Conservation (phyloP, 106 monocot species). For the Phalaenopsis equestris region DNA sequence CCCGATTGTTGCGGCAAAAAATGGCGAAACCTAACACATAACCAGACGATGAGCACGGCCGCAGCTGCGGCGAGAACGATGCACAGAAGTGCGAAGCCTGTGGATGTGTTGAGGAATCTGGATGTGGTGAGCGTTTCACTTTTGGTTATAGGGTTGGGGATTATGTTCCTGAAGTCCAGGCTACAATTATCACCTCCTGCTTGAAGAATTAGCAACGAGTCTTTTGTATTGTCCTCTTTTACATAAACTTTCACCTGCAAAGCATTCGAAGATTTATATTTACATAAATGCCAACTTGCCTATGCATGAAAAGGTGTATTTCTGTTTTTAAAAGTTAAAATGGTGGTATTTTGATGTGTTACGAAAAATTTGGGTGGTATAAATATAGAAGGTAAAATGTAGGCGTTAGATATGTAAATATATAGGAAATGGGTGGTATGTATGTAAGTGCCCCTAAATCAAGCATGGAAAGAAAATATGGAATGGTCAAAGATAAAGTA, state of each 20-base stretch:
- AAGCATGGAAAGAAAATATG: not conserved
- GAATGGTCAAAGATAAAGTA: not conserved
- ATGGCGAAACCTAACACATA: slow-evolving; percentile 26
- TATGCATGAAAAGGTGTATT: no score
- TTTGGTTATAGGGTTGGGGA: slow-evolving; percentile 22
- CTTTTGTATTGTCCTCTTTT: slow-evolving; percentile 17
- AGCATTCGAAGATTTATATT: no score
- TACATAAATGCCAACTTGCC: no score
- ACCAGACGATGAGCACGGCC: slow-evolving; percentile 17
- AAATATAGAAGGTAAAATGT: no score
- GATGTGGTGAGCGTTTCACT: slow-evolving; percentile 13
- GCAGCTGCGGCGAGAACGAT: slow-evolving; percentile 18
- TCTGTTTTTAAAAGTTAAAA: no score
- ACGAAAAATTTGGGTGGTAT: no score
- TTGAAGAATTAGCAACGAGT: slow-evolving; percentile 38
- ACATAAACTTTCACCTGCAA: slow-evolving; percentile 60
- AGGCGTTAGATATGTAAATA: no score
- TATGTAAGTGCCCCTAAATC: not conserved
- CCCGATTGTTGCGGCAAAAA: slow-evolving; percentile 8
- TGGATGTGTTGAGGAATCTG: slow-evolving; percentile 11
- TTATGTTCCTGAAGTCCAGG: slow-evolving; percentile 44
- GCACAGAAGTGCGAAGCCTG: slow-evolving; percentile 12
- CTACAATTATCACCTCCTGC: slow-evolving; percentile 40
- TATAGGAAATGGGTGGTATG: no score
- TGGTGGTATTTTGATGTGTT: no score